These are phyloP conservation scores for Aspergillus sclerotiicarbonarius DNA, from an alignment of 495 filamentous ascomycete genomes.

Conservation along the genomic window DNA sequence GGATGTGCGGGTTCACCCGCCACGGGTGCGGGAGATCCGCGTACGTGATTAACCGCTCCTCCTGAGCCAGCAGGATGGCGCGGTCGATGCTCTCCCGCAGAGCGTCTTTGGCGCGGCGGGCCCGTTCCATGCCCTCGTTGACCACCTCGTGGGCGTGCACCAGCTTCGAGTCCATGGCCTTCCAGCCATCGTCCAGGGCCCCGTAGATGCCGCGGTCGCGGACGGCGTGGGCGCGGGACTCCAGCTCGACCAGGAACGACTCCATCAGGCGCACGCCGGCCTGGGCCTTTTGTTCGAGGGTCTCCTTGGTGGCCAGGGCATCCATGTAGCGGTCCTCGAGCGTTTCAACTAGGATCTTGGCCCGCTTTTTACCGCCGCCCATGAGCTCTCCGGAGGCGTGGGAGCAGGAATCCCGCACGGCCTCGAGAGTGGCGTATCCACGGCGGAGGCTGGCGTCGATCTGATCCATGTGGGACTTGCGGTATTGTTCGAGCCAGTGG, in stretches of 20 bases:
- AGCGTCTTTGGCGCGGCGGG: conserved; percentile 70
- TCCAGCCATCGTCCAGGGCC: conserved; percentile 65
- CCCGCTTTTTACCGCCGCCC: conserved; percentile 78
- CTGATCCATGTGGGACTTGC: conserved; percentile 74
- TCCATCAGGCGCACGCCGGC: conserved; percentile 86
- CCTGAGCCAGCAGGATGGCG: conserved; percentile 73
- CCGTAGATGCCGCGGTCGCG: conserved; percentile 58
- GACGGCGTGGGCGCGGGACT: conserved; percentile 74
- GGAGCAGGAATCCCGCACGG: conserved; percentile 83
- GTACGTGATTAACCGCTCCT: conserved; percentile 82
- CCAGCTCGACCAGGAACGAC: conserved; percentile 75
- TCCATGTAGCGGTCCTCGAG: conserved; percentile 89
- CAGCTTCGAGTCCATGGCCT: conserved; percentile 70
- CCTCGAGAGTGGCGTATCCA: conserved; percentile 80
- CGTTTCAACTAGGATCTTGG: conserved; percentile 88
- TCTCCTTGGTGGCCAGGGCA: conserved; percentile 79
- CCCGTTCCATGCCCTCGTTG: conserved; percentile 80
- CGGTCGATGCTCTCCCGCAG: conserved; percentile 77
- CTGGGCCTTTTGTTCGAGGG: conserved; percentile 86
- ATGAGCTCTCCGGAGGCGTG: conserved; percentile 89
- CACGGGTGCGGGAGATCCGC: conserved; percentile 88
- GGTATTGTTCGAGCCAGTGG: conserved; percentile 85
- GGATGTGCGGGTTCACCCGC: conserved; percentile 93
- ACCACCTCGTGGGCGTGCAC: conserved; percentile 75
- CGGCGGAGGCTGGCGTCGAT: conserved; percentile 78